Evolutionary conservation across 768 basidiomycete genomes (phyloP), one percentile per base, ranked within the genome.

Genomic region (Pisolithus sp.): DNA sequence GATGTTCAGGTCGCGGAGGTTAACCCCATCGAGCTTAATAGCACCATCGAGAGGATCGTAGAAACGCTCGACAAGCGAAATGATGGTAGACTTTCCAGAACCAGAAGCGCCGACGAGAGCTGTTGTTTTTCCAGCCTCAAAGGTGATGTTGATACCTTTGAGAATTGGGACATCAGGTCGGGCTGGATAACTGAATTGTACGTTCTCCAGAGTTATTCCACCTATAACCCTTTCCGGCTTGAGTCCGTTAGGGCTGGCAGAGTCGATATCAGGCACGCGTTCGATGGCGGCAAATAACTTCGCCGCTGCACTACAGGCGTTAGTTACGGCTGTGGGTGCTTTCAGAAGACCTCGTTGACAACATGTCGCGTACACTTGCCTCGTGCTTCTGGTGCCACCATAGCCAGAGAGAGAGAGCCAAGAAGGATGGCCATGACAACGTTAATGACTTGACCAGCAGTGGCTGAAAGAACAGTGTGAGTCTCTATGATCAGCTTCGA

Each of bases 281-380:
- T 93, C 89, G 54, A 97, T 95, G 2, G 93, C 93, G 23, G 79
- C 74, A 64, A 78, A 95, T 5, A 97, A 74, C 65, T 95, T 95
- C 7, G 87, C 87, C 17, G 91, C 92, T 24, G 93, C 93, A 20
- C 81, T 88, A 54, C 82, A 82, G 28, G 81, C 93, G 57, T 86
- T 80, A n/a, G 81, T 79, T 56, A 97, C 72, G 7, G 90, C 89
- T 83, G 62, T 40, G 7, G 24, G 7, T 26, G 9, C 2, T 3
- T n/a, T 44, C 43, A 28, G 43, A 1, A 39, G 2, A 44, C 42
- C 47, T 41, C 7, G 28, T 48, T 13, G 20, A 45, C 15, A n/a
- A 8, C 24, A 21, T 20, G 50, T 1, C 53, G 4, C 9, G 17
- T 20, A 20, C 28, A 51, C 69, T 36, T 46, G 82, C 86, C 84